Percentiles rank a stretch among this genome's conserved stretches.
Evolutionary conservation across 225 moss, liverwort and hornwort genomes (phyloP).

Genomic region (Rhytidiadelphus loreus): DNA sequence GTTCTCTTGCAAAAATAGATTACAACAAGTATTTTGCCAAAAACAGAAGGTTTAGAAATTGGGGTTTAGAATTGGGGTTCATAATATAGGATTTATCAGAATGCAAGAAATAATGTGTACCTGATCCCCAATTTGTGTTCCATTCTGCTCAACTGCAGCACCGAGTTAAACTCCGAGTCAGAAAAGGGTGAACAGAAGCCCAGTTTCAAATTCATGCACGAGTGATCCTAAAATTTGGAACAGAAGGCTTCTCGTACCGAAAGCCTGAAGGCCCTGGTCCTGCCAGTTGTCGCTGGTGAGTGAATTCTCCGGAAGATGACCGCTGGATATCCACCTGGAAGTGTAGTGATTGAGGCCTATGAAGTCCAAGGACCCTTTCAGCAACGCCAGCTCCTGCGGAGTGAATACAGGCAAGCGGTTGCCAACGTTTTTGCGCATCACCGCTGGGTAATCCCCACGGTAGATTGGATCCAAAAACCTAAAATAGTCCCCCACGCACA

Average conservation of each 20-base stretch:
- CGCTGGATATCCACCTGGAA: conserved; percentile 34
- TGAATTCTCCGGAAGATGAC: conserved; percentile 25
- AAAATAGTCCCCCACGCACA: background rate
- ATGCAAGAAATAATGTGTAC: conserved; percentile 3
- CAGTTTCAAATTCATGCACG: background rate
- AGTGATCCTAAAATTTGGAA: background rate
- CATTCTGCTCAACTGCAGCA: conserved; percentile 46
- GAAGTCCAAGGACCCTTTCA: conserved; percentile 66
- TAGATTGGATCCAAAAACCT: conserved; percentile 90
- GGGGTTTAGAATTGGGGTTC: background rate
- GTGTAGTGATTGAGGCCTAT: conserved; percentile 83
- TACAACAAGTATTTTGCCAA: background rate
- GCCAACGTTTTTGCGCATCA: conserved; percentile 60
- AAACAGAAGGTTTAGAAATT: background rate
- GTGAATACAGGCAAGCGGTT: conserved; percentile 59
- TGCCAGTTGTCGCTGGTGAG: conserved; percentile 31
- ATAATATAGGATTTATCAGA: background rate
- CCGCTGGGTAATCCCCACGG: conserved; percentile 68
- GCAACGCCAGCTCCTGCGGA: conserved; percentile 22
- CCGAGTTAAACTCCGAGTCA: background rate
- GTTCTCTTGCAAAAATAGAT: background rate
- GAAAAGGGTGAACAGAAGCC: background rate
- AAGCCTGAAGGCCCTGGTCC: conserved; percentile 46
- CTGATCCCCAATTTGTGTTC: conserved; percentile 40
- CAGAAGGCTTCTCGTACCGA: conserved; percentile 15